Percentiles rank a stretch among this genome's conserved stretches.
Evolutionary conservation across 164 flowering plant genomes (phyloP).

Genomic region (Vitis cinerea): DNA sequence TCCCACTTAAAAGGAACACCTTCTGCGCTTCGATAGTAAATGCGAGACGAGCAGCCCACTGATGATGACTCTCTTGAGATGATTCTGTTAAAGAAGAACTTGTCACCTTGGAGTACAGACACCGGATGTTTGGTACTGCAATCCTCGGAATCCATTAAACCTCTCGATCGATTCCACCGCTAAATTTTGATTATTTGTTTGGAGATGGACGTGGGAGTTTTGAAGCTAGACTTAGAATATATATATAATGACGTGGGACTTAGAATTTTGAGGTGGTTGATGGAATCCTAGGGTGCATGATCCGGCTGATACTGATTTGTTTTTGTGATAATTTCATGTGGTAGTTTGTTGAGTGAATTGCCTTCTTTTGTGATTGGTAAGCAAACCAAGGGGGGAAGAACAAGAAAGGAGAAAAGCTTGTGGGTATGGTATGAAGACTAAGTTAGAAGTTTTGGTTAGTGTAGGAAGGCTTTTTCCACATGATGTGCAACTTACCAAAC

Average conservation of each 20-base stretch:
- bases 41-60: slow-evolving; percentile 42
- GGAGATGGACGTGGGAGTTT: background rate
- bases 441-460: no score
- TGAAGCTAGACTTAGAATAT: background rate
- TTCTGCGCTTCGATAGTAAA: slow-evolving; percentile 31
- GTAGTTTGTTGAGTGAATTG: no score
- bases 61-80: slow-evolving; percentile 46
- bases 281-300: slow-evolving; percentile 21
- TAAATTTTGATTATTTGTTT: background rate
- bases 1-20: slow-evolving; percentile 71
- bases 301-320: slow-evolving; percentile 4
- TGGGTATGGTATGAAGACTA: no score
- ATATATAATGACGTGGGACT: slow-evolving; percentile 2
- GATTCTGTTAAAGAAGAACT: slow-evolving; percentile 25
- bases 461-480: no score
- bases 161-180: no score
- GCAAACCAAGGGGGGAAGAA: no score
- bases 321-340: no score
- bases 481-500: no score
- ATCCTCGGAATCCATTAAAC: background rate
- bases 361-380: no score
- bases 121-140: background rate
- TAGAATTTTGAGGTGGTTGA: slow-evolving; percentile 3
- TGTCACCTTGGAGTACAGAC: slow-evolving; percentile 21
- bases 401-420: no score